Conservation (phyloP, 495 filamentous ascomycete genomes). For the Cercophora samala region DNA sequence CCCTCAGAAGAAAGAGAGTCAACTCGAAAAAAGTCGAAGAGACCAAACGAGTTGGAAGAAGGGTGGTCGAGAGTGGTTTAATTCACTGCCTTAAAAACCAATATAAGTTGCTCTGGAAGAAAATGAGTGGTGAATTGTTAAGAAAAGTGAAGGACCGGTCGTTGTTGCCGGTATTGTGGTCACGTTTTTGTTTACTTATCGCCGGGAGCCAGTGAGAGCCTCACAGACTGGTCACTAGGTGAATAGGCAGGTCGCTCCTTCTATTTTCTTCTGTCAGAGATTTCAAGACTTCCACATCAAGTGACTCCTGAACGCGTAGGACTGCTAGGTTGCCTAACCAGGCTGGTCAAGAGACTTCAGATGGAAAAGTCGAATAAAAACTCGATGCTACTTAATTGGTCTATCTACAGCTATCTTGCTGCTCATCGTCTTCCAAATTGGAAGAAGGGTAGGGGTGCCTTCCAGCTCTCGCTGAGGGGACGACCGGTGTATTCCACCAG, state of each 20-base stretch:
- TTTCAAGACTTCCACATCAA: background rate
- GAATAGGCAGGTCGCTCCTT: background rate
- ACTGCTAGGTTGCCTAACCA: too few relatives aligned
- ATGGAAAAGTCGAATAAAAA: background rate
- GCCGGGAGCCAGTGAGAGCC: background rate
- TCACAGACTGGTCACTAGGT: background rate
- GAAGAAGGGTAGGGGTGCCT: conserved; percentile 7
- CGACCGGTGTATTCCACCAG: background rate
- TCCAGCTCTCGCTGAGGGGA: conserved; percentile 8
- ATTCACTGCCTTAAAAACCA: background rate
- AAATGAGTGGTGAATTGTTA: background rate
- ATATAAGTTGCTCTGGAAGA: background rate
- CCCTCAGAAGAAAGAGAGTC: too few relatives aligned
- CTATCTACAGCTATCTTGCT: conserved; percentile 26
- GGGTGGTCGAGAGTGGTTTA: too few relatives aligned
- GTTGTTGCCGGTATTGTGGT: background rate
- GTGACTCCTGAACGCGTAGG: too few relatives aligned
- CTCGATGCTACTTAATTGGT: conserved; percentile 19
- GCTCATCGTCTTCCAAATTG: conserved; percentile 6
- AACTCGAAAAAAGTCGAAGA: too few relatives aligned
- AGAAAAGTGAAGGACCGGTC: background rate
- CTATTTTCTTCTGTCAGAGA: background rate
- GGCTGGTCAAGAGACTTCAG: background rate
- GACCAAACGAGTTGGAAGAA: too few relatives aligned
- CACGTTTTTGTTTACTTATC: background rate